Evolutionary conservation across 1,139 yeast genomes (phyloP), one percentile per base, ranked within the genome.

Genomic region (Yamadazyma oceani): DNA sequence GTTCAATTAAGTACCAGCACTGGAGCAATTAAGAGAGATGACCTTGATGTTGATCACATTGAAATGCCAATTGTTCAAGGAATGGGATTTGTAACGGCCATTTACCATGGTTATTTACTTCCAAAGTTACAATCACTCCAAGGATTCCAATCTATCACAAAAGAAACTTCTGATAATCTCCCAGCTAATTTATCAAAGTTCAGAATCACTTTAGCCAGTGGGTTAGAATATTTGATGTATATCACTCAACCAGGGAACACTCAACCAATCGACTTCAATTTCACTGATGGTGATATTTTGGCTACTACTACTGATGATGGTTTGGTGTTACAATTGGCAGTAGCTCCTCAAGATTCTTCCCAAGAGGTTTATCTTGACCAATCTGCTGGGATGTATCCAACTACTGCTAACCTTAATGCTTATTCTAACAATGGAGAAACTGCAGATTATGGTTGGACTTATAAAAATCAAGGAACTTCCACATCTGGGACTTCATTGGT

Each of bases 11-110:
- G 75, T 21, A 63, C 70, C 22, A 14, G 21, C 16, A 6, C 13
- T n/a, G 30, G 21, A 9, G 13, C 14, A 27, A 17, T 27, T 16
- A 27, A 27, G n/a, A 27, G 30, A 27, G 30, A 27, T 8, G 10
- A 12, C 15, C 47, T 56, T 17, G 53, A 48, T 1, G 31, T 55
- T 17, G 62, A 68, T 42, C 62, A 64, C 37, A 52, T 72, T 44
- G 64, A 64, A 41, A 50, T 69, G 32, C 76, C 78, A 5, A 50
- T 74, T 40, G 76, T 74, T 17, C 85, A 81, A 56, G 95, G 95
- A 43, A 82, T 83, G 86, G 95, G 95, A n/a, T 74, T 82, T 47
- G 77, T 78, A 9, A 77, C 88, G 28, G 85, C 78, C 25, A 64
- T 80, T 32, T 86, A 85, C 58, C 67, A 76, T 46, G 82, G 81